Conservation (phyloP, 306 rosid genomes). For the Inga oerstediana region DNA sequence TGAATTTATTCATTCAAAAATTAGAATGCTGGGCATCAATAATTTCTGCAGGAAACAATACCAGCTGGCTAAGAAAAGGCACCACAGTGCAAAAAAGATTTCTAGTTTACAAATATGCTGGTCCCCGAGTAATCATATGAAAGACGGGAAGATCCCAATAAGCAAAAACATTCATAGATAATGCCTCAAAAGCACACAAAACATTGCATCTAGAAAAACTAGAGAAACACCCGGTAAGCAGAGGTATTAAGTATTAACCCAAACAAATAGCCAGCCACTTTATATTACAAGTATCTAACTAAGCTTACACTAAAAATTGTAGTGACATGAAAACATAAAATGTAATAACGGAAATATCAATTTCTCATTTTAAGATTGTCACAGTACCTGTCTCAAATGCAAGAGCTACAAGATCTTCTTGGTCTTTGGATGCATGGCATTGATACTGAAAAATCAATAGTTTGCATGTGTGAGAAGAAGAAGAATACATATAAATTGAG, state of each 20-base stretch:
- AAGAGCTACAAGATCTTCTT: slow-evolving; percentile 78
- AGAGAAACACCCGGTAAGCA: slow-evolving; percentile 26
- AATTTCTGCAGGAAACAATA: slow-evolving; percentile 31
- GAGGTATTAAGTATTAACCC: slow-evolving; percentile 6
- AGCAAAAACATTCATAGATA: slow-evolving; percentile 37
- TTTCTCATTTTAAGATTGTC: neutral
- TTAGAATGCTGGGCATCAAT: slow-evolving; percentile 10
- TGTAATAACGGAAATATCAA: neutral
- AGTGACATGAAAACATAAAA: neutral
- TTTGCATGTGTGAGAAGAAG: neutral
- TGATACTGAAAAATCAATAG: slow-evolving; percentile 58
- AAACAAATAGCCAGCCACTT: slow-evolving; percentile 5
- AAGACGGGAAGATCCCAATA: slow-evolving; percentile 32
- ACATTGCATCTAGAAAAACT: slow-evolving; percentile 16
- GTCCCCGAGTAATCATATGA: slow-evolving; percentile 35
- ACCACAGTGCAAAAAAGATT: neutral
- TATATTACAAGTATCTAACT: neutral
- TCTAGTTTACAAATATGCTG: slow-evolving; percentile 29
- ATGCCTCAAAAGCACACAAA: slow-evolving; percentile 31
- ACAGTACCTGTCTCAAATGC: slow-evolving; percentile 77
- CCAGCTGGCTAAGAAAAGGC: slow-evolving; percentile 11
- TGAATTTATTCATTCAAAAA: slow-evolving; percentile 9
- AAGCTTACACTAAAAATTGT: neutral
- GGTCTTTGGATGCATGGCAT: slow-evolving; percentile 85
- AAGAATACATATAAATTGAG: neutral